Evolutionary conservation across 2,329 filamentous ascomycete genomes (phyloP), one percentile per base, ranked within the genome.

Genomic region (Sporothrix protearum): DNA sequence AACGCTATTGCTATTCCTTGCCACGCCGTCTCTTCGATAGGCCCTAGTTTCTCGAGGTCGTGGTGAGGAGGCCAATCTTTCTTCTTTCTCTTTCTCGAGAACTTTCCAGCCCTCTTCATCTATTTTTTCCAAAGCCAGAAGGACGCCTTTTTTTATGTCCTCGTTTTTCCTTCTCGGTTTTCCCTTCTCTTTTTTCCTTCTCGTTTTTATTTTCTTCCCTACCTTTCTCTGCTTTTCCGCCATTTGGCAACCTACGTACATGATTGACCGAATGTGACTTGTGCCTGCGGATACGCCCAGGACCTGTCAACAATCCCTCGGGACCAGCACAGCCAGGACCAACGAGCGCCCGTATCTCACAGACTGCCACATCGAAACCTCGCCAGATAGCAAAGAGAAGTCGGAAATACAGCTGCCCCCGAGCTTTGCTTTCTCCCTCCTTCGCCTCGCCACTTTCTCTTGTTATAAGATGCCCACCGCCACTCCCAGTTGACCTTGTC

Each of bases 341-440:
- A 42, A 19, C 28, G 19, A 55, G n/a, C 10, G 49, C 33, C 49
- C 36, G 30, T 42, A 68, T 68, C 57, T 36, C 57, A 5, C 33
- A 68, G 49, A 55, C 49, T 39, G 49, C 19, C 47, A 53, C 47
- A 36, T 51, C 66, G 12, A 66, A 16, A 25, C 14, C 59, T 64
- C 59, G 59, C 36, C 36, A 45, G 33, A 28, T 61, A 47, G n/a
- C 51, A n/a, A 45, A 53, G 12, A 25, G 51, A 59, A 30, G 51
- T 59, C 70, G 70, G 63, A 71, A 42, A 71, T 59, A 68, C 51
- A 59, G 19, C 63, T 71, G 36, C 57, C 63, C 42, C 51, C 51
- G 51, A 71, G 49, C 69, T 71, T 25, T 45, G 10, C 12, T 47
- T 59, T 33, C 12, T 45, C n/a, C 28, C 12, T 22, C 25, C 36